Percentiles rank a stretch among this genome's conserved stretches.
Conservation (phyloP, 306 rosid species). For the Ziziphus jujuba region DNA sequence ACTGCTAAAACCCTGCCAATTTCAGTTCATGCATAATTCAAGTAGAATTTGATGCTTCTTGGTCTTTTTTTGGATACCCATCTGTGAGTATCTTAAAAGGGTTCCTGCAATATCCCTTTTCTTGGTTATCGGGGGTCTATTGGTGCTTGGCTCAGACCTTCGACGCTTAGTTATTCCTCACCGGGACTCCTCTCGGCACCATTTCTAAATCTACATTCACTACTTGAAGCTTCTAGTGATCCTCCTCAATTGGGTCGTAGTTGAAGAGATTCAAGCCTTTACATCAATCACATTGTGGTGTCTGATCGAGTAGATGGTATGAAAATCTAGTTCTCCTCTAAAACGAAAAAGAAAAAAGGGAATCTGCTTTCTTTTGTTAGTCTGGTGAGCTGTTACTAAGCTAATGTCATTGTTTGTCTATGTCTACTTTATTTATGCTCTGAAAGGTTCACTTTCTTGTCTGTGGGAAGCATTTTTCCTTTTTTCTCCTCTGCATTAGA, state of each 20-base stretch:
- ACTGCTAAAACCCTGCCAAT: conserved; percentile 38
- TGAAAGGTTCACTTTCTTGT: conserved; percentile 94
- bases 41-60: conserved; percentile 46
- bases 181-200: conserved; percentile 8
- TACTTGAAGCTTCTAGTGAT: conserved; percentile 31
- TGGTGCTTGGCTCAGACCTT: conserved; percentile 30
- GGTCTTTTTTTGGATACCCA: conserved; percentile 46
- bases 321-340: conserved; percentile 37
- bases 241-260: conserved; percentile 25
- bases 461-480: conserved; percentile 39
- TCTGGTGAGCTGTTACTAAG: conserved; percentile 73
- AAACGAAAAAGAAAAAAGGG: conserved; percentile 74
- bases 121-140: conserved; percentile 18
- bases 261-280: conserved; percentile 27
- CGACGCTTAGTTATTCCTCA: conserved; percentile 17
- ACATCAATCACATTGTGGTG: conserved; percentile 39
- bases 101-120: conserved; percentile 24
- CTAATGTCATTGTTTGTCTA: conserved; percentile 61
- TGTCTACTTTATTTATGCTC: conserved; percentile 95
- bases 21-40: conserved; percentile 46
- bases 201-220: conserved; percentile 9
- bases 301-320: conserved; percentile 39
- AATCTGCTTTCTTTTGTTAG: conserved; percentile 76
- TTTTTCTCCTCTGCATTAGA: conserved; percentile 33
- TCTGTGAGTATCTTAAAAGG: conserved; percentile 43